Evolutionary conservation across 2,329 filamentous ascomycete genomes (phyloP).

Genomic region (Hortaea sp.): DNA sequence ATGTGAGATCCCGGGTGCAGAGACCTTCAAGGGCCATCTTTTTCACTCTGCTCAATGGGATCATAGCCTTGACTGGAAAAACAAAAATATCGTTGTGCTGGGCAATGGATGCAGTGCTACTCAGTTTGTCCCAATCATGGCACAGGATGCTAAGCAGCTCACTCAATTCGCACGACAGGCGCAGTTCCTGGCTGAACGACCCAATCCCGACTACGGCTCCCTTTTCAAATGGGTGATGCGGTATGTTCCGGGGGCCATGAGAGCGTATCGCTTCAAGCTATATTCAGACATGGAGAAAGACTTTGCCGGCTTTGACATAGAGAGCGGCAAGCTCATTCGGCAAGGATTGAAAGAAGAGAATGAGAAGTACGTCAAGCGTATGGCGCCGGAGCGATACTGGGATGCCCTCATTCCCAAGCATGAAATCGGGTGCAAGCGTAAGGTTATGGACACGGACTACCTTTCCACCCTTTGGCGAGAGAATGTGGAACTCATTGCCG

Average conservation of each 20-base stretch:
- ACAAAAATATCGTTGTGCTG: constrained; percentile 30
- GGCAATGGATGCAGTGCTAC: constrained; percentile 40
- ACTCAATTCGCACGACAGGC: constrained; percentile 43
- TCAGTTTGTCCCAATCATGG: constrained; percentile 39
- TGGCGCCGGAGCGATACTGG: constrained; percentile 35
- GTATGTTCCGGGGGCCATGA: constrained; percentile 37
- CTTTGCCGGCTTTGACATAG: constrained; percentile 33
- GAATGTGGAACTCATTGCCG: constrained; percentile 33
- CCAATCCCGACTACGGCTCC: constrained; percentile 32
- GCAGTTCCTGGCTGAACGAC: constrained; percentile 39
- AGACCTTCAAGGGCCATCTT: constrained; percentile 26
- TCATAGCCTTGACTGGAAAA: constrained; percentile 27
- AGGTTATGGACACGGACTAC: constrained; percentile 40
- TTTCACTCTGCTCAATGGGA: constrained; percentile 36
- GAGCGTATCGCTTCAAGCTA: constrained; percentile 33
- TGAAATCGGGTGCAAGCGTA: constrained; percentile 40
- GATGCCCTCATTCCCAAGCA: constrained; percentile 33
- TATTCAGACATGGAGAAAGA: constrained; percentile 37
- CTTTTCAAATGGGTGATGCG: constrained; percentile 36
- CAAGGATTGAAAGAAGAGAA: constrained; percentile 28
- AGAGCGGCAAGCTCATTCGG: constrained; percentile 28
- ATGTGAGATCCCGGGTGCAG: constrained; percentile 20
- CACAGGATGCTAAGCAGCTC: constrained; percentile 29
- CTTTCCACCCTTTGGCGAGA: constrained; percentile 32
- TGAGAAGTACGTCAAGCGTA: constrained; percentile 33